Conservation (phyloP, 208 protist genomes). For the Porcisia hertigi region DNA sequence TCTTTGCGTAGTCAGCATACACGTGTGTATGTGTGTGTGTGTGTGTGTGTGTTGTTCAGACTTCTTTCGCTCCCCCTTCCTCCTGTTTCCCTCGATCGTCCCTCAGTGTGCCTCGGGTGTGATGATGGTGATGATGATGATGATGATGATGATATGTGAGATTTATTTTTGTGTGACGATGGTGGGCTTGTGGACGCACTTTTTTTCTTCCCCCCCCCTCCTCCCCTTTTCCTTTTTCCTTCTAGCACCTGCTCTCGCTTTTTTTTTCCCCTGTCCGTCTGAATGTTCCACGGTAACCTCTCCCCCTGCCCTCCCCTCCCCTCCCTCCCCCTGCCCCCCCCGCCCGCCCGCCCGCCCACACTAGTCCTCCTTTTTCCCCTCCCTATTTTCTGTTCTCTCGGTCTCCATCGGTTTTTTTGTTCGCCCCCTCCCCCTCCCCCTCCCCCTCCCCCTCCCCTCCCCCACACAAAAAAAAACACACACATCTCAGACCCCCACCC, state of each 20-base stretch:
- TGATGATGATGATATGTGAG: not conserved
- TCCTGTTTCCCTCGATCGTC: not conserved
- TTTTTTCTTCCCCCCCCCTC: not conserved
- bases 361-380: not conserved
- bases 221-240: not conserved
- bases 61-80: not conserved
- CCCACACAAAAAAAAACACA: no score
- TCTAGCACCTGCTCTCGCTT: not conserved
- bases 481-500: no score
- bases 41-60: not conserved
- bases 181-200: not conserved
- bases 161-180: not conserved
- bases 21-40: not conserved
- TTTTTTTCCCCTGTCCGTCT: not conserved
- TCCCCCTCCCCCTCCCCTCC: not conserved
- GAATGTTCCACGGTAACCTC: not conserved
- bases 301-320: no score
- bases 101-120: not conserved
- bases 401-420: not conserved
- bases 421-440: not conserved
- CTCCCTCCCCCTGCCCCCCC: no score
- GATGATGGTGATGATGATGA: not conserved
- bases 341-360: no score
- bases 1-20: no score
- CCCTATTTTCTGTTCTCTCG: not conserved